Base-by-base conservation (phyloP, 176 grass and related monocot species). In the Neostapfia colusana region DNA sequence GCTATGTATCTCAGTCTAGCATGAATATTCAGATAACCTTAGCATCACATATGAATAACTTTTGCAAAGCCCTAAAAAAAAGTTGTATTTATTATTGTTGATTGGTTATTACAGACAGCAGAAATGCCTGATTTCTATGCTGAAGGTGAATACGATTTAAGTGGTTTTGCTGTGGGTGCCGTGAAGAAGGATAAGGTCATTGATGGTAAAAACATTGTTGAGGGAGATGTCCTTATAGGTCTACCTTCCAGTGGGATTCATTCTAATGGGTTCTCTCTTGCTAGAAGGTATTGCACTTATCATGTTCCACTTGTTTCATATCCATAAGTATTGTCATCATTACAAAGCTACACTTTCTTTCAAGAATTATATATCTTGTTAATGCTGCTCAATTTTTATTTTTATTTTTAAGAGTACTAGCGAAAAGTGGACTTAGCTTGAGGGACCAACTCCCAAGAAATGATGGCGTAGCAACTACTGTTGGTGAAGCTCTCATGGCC, bases 51-150 rank as follows among this genome's bases (percentile, higher is more conserved):
- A n/a, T 63, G 45, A 21, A 26, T 61, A 59, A 17, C 42, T 77
- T 64, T 16, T n/a, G 6, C 8, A 50, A 64, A 65, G 40, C 28
- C 13, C 3, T 59, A 66, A 28, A 23, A 62, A n/a, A 42, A 1
- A 26, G 14, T 41, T 38, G 18, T 25, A 69, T 31, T 74, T 38
- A 74, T 83, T 37, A 53, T 31, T 43, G 28, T 4, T 17, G 40
- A n/a, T n/a, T 70, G 23, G 38, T 42, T 3, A 59, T 76, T 41
- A 20, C 84, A 99, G 95, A 99, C 92, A 10, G 95, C 95, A 67
- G 95, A 99, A 84, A 99, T 99, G 95, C 95, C 95, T 74, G 92
- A 17, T 92, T 99, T 99, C 65, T 99, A 99, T 82, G 81, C 75
- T 1, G 61, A 84, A 2, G 95, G 95, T 74, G 95, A 99, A 87